Conservation (phyloP, 257 asterid genomes). For the Lavandula angustifolia region DNA sequence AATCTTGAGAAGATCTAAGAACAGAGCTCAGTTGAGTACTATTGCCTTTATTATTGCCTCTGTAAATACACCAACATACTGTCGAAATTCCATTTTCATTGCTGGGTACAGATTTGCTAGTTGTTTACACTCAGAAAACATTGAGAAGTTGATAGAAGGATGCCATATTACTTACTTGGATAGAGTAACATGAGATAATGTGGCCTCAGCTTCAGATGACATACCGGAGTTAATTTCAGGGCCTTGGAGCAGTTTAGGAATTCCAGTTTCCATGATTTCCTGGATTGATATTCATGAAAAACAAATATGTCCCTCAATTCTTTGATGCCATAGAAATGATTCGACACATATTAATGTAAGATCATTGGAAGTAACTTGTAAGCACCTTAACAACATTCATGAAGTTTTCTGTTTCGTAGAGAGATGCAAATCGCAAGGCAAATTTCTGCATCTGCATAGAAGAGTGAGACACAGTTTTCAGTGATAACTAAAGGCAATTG, state of each 20-base stretch:
- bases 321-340: constrained; percentile 22
- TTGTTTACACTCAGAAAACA: constrained; percentile 6
- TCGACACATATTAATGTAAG: not conserved
- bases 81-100: constrained; percentile 23
- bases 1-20: constrained; percentile 40
- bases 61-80: constrained; percentile 32
- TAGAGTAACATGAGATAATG: constrained; percentile 48
- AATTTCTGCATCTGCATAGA: constrained; percentile 73
- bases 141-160: constrained; percentile 24
- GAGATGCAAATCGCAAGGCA: constrained; percentile 54
- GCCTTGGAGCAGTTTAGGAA: constrained; percentile 38
- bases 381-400: constrained; percentile 66
- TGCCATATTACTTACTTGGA: constrained; percentile 37
- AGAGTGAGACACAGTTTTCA: constrained; percentile 10
- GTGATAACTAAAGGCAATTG: not conserved
- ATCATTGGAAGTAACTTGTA: not conserved
- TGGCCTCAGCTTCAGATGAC: constrained; percentile 69
- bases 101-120: not conserved
- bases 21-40: constrained; percentile 37
- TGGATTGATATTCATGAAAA: constrained; percentile 32
- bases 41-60: constrained; percentile 44
- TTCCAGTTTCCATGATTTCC: constrained; percentile 51
- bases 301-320: constrained; percentile 18
- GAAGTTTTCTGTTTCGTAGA: constrained; percentile 59
- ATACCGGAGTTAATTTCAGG: constrained; percentile 41